Base-by-base conservation (phyloP, 2,329 filamentous ascomycete genomes). In the Beauveria sp. region DNA sequence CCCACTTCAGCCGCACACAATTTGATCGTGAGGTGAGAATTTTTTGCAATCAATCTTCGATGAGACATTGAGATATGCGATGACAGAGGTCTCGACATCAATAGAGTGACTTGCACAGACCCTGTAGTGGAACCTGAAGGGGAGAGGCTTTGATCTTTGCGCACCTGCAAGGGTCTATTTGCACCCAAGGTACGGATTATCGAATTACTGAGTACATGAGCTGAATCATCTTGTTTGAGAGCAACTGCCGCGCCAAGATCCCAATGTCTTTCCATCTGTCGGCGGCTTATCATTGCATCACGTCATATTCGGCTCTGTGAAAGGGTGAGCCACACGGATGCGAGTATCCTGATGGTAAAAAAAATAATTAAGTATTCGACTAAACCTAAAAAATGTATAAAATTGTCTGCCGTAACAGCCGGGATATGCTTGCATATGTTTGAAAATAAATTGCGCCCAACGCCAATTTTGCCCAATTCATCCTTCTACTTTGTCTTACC, bases 21-120 rank as follows among this genome's bases (percentile, higher is more conserved):
- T 2, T n/a, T 41, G 30, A 54, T 43, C 9, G 22, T n/a, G 8
- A 22, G 16, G 12, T 55, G 53, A 41, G 44, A 55, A 44, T 12
- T 54, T 34, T 55, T 46, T 40, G 30, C 51, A 37, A 34, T 28
- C 34, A 37, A 37, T 30, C n/a, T 24, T 18, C 30, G 37, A 20
- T 55, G 37, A 43, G 52, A 55, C 52, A 55, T 55, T 43, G 52
- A 41, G 37, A 55, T 55, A 24, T 53, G 24, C 40, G 24, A 52
- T 18, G 18, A 30, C 18, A 30, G 53, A 12, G 40, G 26, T 20
- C 53, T 55, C 40, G 18, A 44, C n/a, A 30, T 30, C 18, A 55
- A 46, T 44, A 44, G 14, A 46, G 5, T 8, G 24, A 12, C 50
- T 16, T 37, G n/a, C n/a, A 22, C 16, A 44, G 40, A 5, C 24